These are phyloP conservation scores for Aureobasidium sp. DNA, from an alignment of 2,329 filamentous ascomycete species.

Conservation along the genomic window DNA sequence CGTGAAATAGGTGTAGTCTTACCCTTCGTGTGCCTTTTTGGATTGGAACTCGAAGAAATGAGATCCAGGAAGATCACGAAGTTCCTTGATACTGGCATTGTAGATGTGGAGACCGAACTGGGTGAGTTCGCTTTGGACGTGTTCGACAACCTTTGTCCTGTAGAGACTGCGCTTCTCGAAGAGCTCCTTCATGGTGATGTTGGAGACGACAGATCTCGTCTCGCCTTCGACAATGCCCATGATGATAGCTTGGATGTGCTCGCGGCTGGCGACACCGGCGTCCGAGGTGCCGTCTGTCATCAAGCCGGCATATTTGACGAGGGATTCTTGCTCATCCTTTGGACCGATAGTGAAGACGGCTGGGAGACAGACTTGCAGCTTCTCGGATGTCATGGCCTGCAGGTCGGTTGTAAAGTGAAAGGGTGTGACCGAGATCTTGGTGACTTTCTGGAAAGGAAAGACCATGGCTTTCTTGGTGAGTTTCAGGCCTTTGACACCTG, in stretches of 20 bases:
- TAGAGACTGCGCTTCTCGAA: conserved; percentile 70
- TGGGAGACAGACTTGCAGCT: conserved; percentile 71
- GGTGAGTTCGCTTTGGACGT: conserved; percentile 69
- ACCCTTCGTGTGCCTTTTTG: conserved; percentile 75
- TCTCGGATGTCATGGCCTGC: conserved; percentile 84
- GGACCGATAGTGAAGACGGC: conserved; percentile 83
- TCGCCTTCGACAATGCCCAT: conserved; percentile 88
- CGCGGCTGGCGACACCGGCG: conserved; percentile 34
- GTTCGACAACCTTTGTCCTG: conserved; percentile 54
- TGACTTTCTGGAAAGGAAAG: conserved; percentile 56
- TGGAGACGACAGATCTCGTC: conserved; percentile 70
- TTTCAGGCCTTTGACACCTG: conserved; percentile 61
- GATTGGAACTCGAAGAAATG: conserved; percentile 76
- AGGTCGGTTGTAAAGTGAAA: conserved; percentile 70
- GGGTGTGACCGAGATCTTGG: background rate
- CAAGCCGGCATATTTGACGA: conserved; percentile 64
- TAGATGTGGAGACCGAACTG: conserved; percentile 64
- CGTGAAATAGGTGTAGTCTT: too few species aligned
- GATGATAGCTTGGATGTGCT: conserved; percentile 74
- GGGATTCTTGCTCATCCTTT: conserved; percentile 57
- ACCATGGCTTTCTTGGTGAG: conserved; percentile 73
- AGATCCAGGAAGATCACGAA: conserved; percentile 73
- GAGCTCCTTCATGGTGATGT: conserved; percentile 90
- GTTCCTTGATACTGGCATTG: conserved; percentile 74
- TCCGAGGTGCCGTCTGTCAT: background rate